Conservation (phyloP, 2,329 filamentous ascomycete genomes). For the Xylariaceae sp. region DNA sequence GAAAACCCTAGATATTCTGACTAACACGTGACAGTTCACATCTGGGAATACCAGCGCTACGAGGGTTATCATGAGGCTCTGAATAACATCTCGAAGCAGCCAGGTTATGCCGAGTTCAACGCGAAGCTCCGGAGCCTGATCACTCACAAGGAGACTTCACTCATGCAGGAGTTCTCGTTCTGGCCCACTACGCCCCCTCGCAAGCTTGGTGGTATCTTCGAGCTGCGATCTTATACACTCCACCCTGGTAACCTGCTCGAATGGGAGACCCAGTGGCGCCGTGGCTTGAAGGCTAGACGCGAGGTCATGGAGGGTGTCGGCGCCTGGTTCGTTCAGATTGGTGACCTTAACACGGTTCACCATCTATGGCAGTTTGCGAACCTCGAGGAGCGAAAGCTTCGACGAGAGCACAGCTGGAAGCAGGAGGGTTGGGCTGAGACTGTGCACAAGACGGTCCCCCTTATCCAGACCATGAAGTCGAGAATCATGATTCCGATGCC, state of each 20-base stretch:
- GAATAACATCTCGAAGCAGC: constrained; percentile 74
- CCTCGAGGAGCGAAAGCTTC: constrained; percentile 83
- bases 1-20: too few species aligned
- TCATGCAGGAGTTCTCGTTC: constrained; percentile 99
- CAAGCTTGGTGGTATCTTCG: constrained; percentile 85
- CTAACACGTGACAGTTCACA: constrained; percentile 68
- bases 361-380: constrained; percentile 99
- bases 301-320: constrained; percentile 99
- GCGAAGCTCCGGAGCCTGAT: constrained; percentile 80
- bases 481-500: constrained; percentile 89
- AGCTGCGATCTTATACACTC: constrained; percentile 92
- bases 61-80: constrained; percentile 91
- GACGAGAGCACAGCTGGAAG: constrained; percentile 91
- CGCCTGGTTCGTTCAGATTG: constrained; percentile 98
- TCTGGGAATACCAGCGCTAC: constrained; percentile 99
- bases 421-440: constrained; percentile 95
- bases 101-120: constrained; percentile 80
- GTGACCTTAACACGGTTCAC: constrained; percentile 94
- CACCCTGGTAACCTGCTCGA: constrained; percentile 94
- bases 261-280: constrained; percentile 98
- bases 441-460: constrained; percentile 94
- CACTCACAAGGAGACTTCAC: constrained; percentile 73
- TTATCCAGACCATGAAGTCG: constrained; percentile 96
- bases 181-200: constrained; percentile 94
- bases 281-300: constrained; percentile 80